Evolutionary conservation across 2,329 filamentous ascomycete genomes (phyloP), one percentile per base, ranked within the genome.

Genomic region (Mycosphaerelloides madeirae): DNA sequence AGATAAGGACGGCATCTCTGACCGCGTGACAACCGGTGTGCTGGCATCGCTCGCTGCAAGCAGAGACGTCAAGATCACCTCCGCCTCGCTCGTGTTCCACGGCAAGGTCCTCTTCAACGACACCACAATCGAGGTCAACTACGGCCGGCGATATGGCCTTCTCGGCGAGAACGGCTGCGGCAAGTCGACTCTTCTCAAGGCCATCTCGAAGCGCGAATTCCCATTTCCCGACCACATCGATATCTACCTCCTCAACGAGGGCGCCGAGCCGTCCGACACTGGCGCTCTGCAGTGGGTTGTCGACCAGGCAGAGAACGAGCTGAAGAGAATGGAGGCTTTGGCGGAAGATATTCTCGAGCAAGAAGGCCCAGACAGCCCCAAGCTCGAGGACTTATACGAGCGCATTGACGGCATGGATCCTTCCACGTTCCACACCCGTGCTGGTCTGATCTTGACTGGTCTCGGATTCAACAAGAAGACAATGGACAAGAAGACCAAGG

Each of bases 321-420:
- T 98, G 77, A 85, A 88, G 43, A 82, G 87, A 64, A 78, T 98
- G 54, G 94, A 98, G 72, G 83, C 82, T 66, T 69, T 89, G 53
- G 88, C 93, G 11, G 93, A 98, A 71, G 83, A 87, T 62, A 83
- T 96, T 50, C 78, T 98, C 19, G 93, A 98, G 71, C 82, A 86
- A 2, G 85, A 95, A 16, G 93, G 94, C 33, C 91, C 93, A 25
- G 93, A 98, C 65, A 87, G 82, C 67, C 88, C 88, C 22, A 76
- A 94, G 43, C 76, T 98, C 38, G 85, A 95, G 72, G 91, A 97
- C 64, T 77, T 98, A 47, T 98, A 98, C 68, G 94, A 98, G 88
- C 90, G 93, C 69, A 95, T 97, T 80, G 93, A 98, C 73, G 84
- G 83, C 71, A 96, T 98, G 91, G 94, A 98, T 63, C 93, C 93